Percentiles rank a stretch among this genome's conserved stretches.
Conservation (phyloP, 2,329 filamentous ascomycete genomes). For the Metarhizium robertsii region DNA sequence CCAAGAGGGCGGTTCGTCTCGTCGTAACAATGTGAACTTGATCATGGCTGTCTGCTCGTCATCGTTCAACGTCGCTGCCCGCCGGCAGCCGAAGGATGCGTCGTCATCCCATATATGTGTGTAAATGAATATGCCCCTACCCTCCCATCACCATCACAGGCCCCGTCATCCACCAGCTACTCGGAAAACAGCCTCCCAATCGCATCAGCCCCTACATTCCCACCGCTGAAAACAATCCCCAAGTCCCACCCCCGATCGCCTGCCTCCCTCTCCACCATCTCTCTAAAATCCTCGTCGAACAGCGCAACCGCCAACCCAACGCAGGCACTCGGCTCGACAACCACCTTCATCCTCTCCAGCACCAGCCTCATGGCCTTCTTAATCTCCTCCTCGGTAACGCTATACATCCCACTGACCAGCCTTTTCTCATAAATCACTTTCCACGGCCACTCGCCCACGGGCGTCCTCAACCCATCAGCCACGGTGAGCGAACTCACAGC, state of each 20-base stretch:
- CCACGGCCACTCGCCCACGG: slow-evolving; percentile 71
- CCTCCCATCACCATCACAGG: background rate
- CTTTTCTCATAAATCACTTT: slow-evolving; percentile 58
- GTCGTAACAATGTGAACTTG: background rate
- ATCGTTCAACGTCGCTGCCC: too few species aligned
- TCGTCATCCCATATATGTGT: too few species aligned
- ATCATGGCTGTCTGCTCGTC: too few species aligned
- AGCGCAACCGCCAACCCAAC: slow-evolving; percentile 77
- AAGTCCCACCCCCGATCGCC: slow-evolving; percentile 67
- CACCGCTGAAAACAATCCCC: slow-evolving; percentile 50
- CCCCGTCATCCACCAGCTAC: background rate
- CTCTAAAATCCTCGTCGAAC: slow-evolving; percentile 76
- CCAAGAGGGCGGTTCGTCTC: background rate
- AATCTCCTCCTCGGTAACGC: slow-evolving; percentile 77
- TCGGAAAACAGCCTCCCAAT: slow-evolving; percentile 39
- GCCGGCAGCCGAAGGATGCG: too few species aligned
- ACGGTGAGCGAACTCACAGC: slow-evolving; percentile 69
- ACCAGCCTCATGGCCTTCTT: slow-evolving; percentile 65
- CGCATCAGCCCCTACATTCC: slow-evolving; percentile 47
- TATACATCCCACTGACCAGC: slow-evolving; percentile 63
- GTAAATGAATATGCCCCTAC: background rate
- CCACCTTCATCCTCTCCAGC: slow-evolving; percentile 79
- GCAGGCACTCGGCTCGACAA: slow-evolving; percentile 80
- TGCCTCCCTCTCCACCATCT: slow-evolving; percentile 58
- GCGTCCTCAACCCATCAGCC: slow-evolving; percentile 81